Base-by-base conservation (phyloP, 352 stramenopile genomes). In the Globisporangium spiculum region DNA sequence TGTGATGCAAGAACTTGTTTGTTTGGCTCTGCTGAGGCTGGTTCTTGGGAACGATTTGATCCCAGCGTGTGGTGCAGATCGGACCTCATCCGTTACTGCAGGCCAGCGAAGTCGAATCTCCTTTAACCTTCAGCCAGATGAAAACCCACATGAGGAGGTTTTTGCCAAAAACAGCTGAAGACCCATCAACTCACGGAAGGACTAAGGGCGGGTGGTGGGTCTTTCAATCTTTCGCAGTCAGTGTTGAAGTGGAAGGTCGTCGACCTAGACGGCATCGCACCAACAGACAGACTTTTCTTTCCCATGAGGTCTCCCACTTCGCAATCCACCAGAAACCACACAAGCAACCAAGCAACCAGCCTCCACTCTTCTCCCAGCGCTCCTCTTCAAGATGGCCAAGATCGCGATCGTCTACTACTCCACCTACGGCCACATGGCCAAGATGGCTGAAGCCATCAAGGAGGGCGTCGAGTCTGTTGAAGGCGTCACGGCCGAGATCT, bases 401-500 rank as follows among this genome's bases (percentile, higher is more conserved):
- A 80, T 94, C 58, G 83, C 81, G 7, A 88, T 94, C 66, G 68
- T 94, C 56, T 90, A 89, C 74, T 94, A 93, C 75, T 90, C 77
- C 74, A 86, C 91, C 65, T 96, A 96, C 75, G 87, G 88, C 32
- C 90, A 97, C 59, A 77, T 97, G 55, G 70, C 65, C 58, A 84
- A 78, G 60, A 61, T 97, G 72, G 86, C 87, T 12, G 75, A 83
- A 18, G 67, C 75, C 52, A 79, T 96, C 64, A 88, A 88, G 60
- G 74, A 75, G 3, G 89, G 86, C 41, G 73, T 92, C 44, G 78
- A 86, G 50, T 69, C 71, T 20, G 78, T 81, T 4, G 74, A 74
- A 4, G 88, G 88, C 34, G 81, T 87, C 7, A 68, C 76, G 6
- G 86, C 82, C 24, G 62, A 65, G 26, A 75, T 94, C 38, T 86